phyloP scores from a whole-genome alignment of 192 early-diverging fungal genomes.

The Pilaira anomala region DNA sequence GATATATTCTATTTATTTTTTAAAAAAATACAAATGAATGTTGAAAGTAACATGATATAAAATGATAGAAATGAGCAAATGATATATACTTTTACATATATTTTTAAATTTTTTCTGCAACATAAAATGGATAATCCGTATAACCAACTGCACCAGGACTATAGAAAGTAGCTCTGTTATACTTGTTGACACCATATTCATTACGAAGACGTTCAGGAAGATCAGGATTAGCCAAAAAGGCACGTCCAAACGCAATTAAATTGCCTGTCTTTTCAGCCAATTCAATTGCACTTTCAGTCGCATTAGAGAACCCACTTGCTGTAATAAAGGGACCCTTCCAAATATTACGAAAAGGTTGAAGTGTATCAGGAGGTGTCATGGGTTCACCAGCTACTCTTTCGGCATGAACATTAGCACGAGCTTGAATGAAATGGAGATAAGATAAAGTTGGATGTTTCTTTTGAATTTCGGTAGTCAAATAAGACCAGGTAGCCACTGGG shows the following conservation, averaged over 20 bases:
- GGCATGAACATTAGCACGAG: constrained; percentile 38
- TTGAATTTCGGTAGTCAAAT: constrained; percentile 23
- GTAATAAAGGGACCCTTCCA: constrained; percentile 26
- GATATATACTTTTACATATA: too few species aligned
- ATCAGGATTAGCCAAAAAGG: constrained; percentile 39
- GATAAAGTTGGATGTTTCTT: constrained; percentile 26
- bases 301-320: constrained; percentile 25
- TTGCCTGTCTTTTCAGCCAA: constrained; percentile 21
- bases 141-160: constrained; percentile 15
- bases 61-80: too few species aligned
- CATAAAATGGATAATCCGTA: constrained; percentile 34
- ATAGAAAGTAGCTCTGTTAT: constrained; percentile 33
- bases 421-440: constrained; percentile 37
- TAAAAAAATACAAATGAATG: too few species aligned
- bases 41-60: too few species aligned
- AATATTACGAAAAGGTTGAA: constrained; percentile 19
- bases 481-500: constrained; percentile 25
- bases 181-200: constrained; percentile 22
- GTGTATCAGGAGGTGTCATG: not conserved
- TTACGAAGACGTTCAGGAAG: constrained; percentile 28
- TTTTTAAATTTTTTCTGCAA: too few species aligned
- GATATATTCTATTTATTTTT: too few species aligned
- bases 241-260: constrained; percentile 30
- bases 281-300: constrained; percentile 8
- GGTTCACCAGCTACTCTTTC: constrained; percentile 43